phyloP scores from a whole-genome alignment of 148 eudicot species.

The Dysphania ambrosioides region DNA sequence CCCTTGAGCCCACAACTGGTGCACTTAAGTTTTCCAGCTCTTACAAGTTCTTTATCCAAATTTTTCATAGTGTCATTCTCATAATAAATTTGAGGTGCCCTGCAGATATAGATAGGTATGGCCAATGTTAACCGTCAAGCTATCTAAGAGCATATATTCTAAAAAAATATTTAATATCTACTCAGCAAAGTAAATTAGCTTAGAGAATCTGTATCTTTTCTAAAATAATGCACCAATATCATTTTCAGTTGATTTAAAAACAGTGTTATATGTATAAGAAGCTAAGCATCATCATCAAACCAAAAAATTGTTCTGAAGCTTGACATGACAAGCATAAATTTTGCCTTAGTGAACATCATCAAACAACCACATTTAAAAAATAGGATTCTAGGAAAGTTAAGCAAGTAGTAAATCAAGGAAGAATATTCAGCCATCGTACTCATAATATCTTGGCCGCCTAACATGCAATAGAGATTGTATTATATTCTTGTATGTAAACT shows the following conservation, averaged over 20 bases:
- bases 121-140: neutral
- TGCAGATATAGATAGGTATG: slow-evolving; percentile 32
- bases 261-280: neutral
- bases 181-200: neutral
- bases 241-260: neutral
- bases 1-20: slow-evolving; percentile 75
- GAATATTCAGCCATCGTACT: no score
- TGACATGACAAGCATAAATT: neutral
- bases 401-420: no score
- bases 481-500: no score
- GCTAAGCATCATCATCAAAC: neutral
- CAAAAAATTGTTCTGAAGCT: neutral
- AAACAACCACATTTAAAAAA: neutral
- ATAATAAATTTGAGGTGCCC: slow-evolving; percentile 84
- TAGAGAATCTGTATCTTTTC: neutral
- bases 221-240: neutral
- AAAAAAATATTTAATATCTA: no score
- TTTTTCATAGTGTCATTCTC: slow-evolving; percentile 53
- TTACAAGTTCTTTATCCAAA: slow-evolving; percentile 68
- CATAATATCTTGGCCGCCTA: no score
- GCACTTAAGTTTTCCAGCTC: slow-evolving; percentile 84
- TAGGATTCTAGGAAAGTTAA: neutral
- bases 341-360: neutral
- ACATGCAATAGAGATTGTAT: no score
- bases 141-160: neutral